Base-by-base conservation (phyloP, 768 basidiomycete species). In the Trametes sanguinea region DNA sequence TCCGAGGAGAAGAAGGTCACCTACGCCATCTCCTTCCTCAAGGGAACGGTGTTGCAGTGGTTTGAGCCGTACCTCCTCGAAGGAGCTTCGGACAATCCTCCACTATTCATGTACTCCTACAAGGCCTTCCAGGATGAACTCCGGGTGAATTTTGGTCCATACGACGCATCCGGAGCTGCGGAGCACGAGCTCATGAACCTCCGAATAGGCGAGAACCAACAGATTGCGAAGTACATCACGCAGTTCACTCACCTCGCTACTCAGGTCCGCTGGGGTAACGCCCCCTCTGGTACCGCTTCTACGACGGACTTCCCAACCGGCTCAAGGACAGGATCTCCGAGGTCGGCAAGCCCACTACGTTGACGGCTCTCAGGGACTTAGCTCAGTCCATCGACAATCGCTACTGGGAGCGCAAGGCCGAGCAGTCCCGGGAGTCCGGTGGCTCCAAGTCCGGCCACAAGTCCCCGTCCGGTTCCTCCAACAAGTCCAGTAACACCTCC, bases 391-490 rank as follows among this genome's bases (percentile, higher is more conserved):
- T 51, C 51, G 61, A 69, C 32, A 32, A 30, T 1, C 45, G 48
- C 17, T 67, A 70, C 35, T 70, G 64, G 67, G 51, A 68, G 42
- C 46, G 32, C 6, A 57, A 66, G 44, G 22, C 40, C 2, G 35
- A 61, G 44, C 53, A 48, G 37, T 5, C 39, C 14, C 17, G 40
- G 4, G 22, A 47, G 14, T 52, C 30, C 2, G 32, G 40, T 10
- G 9, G 22, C 3, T 37, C 35, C 32, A 51, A 51, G 51, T 37
- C 51, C 6, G 16, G 14, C 14, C 16, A 51, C 16, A 51, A 37
- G 35, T 8, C 22, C n/a, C 9, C 45, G 45, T 47, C 45, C 22
- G 17, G 45, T 2, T 3, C 45, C 27, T 10, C 16, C 3, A 9
- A 16, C 5, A 47, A 47, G 17, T 47, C 45, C 45, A 39, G 37